Base-by-base conservation (phyloP, 106 monocot genomes). In the Dactylorhiza incarnata region DNA sequence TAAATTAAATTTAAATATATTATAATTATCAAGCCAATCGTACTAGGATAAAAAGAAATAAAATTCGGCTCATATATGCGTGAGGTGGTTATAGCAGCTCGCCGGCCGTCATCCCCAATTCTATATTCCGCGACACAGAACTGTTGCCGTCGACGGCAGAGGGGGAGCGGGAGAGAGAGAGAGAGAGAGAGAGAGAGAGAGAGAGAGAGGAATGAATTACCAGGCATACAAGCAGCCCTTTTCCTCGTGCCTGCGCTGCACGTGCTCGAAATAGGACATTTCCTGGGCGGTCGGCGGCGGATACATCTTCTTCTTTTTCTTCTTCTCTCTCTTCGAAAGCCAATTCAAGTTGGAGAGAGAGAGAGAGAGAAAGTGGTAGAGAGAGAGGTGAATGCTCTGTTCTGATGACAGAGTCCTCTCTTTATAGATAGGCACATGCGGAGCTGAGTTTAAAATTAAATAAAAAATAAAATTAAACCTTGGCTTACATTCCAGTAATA, bases 201-300 rank as follows among this genome's bases (percentile, higher is more conserved):
- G 4, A 53, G 52, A 13, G 52, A 14, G 52, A 53, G 52, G 52
- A 54, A 50, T 15, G 9, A 61, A 24, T 66, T 8, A 83, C 86
- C 86, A 87, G 29, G 83, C 83, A 49, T 87, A 87, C 76, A 87
- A 77, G 81, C 83, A 87, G 61, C 86, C 86, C 55, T 81, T 87
- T 43, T 87, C 86, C 67, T 87, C 78, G 4, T 83, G 74, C 48
- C 87, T 75, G 75, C 49, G 81, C 52, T 80, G 80, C 49, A 83
- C 81, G 54, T 87, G 87, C 6, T 81, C 84, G 25, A 50, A 78
- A 78, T 87, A 87, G 12, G 83, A 80, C 87, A 87, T 84, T n/a
- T 81, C 81, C 72, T 84, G 81, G 10, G 61, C 65, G 48, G 23
- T 10, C 67, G 84, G 87, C 19, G 86, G 80, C 58, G 79, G 75